Evolutionary conservation across 2,329 filamentous ascomycete species (phyloP).

Genomic region (Sporothrix brasiliensis): DNA sequence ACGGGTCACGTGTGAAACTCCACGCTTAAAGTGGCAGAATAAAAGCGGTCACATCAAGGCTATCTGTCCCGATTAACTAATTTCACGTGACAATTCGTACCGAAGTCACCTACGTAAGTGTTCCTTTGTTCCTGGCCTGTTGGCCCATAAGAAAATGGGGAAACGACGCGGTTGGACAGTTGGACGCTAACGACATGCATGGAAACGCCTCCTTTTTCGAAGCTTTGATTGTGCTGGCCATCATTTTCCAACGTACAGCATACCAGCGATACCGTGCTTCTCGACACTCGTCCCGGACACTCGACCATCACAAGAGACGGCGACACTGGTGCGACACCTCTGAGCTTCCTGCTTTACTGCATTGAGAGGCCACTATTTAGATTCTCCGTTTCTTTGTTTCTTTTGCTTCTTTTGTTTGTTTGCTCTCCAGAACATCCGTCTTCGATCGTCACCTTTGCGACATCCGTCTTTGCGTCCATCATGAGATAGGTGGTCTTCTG

Average conservation of each 20-base stretch:
- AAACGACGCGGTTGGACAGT: conserved; percentile 18
- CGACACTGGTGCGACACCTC: background rate
- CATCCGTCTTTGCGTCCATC: conserved; percentile 6
- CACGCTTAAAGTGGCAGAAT: conserved; percentile 14
- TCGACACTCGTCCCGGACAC: background rate
- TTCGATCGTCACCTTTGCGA: background rate
- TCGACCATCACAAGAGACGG: conserved; percentile 16
- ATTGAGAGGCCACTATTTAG: background rate
- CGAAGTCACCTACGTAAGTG: conserved; percentile 4
- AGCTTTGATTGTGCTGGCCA: background rate
- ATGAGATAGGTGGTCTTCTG: conserved; percentile 25
- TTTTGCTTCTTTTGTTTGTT: background rate
- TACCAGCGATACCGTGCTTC: background rate
- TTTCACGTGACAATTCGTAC: background rate
- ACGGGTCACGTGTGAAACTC: background rate
- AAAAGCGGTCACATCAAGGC: conserved; percentile 14
- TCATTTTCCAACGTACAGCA: background rate
- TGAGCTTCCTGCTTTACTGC: conserved; percentile 11
- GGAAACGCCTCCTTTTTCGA: conserved; percentile 23
- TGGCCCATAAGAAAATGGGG: conserved; percentile 3
- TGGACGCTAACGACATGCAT: background rate
- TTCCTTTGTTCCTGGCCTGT: background rate
- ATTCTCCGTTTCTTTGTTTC: background rate
- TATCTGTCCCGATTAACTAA: background rate
- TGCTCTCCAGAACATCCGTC: background rate